phyloP scores from a whole-genome alignment of 2,329 filamentous ascomycete genomes.

The Aspergillus proliferans region DNA sequence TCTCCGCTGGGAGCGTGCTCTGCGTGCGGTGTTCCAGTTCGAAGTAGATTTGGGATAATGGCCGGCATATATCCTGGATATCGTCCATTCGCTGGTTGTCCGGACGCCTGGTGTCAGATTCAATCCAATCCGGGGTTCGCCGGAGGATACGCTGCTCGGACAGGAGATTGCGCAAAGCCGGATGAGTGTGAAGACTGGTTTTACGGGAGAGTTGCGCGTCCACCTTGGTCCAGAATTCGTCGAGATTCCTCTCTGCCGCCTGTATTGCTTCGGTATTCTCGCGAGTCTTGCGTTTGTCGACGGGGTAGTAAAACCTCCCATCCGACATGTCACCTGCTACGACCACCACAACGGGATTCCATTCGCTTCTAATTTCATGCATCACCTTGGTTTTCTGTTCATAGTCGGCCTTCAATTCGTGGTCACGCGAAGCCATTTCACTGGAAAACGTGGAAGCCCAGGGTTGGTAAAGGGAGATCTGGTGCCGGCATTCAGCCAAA shows the following conservation, averaged over 20 bases:
- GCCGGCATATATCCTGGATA: conserved; percentile 1
- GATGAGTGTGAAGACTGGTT: conserved; percentile 17
- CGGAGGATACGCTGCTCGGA: conserved; percentile 34
- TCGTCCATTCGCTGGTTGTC: not conserved
- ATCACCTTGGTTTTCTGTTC: not conserved
- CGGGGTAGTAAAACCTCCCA: conserved; percentile 44
- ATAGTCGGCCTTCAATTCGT: not conserved
- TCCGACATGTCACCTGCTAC: conserved; percentile 29
- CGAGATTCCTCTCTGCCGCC: conserved; percentile 44
- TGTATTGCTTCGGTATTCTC: conserved; percentile 42
- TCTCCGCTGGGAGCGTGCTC: not conserved
- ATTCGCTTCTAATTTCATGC: not conserved
- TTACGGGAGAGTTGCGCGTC: conserved; percentile 17
- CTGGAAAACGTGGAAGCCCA: conserved; percentile 39
- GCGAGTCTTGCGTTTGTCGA: conserved; percentile 42
- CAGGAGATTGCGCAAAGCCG: conserved; percentile 25
- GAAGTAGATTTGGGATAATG: conserved; percentile 1
- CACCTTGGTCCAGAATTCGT: conserved; percentile 41
- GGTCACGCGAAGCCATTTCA: too few species aligned
- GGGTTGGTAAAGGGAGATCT: conserved; percentile 45
- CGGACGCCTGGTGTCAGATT: conserved; percentile 18
- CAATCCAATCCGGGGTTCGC: conserved; percentile 47
- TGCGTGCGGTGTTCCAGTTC: conserved; percentile 1
- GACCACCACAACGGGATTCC: conserved; percentile 1
- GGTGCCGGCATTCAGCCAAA: conserved; percentile 38